Evolutionary conservation across 768 basidiomycete species (phyloP).

Genomic region (Rossbeevera mucosa): DNA sequence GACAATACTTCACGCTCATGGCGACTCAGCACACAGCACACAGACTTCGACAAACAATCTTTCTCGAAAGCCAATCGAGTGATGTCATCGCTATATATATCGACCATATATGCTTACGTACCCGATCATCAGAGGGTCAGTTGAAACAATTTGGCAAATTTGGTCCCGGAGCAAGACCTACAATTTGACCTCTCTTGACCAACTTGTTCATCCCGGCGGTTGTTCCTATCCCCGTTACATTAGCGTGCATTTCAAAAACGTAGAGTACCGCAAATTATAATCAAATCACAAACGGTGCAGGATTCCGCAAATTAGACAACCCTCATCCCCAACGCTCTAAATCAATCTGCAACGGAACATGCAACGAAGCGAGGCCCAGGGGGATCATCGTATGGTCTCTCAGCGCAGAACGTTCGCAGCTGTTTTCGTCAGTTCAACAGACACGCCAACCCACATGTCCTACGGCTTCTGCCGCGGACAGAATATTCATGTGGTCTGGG

Average conservation of each 20-base stretch:
- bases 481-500: conserved; percentile 77
- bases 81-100: conserved; percentile 1
- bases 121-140: background rate
- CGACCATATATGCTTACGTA: background rate
- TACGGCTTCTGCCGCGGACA: conserved; percentile 52
- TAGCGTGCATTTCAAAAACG: background rate
- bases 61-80: background rate
- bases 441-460: conserved; percentile 45
- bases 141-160: background rate
- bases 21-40: no score
- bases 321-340: background rate
- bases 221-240: background rate
- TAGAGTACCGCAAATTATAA: background rate
- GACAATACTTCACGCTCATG: no score
- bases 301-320: background rate
- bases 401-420: conserved; percentile 45
- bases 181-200: background rate
- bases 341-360: conserved; percentile 13
- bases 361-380: conserved; percentile 43
- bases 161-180: background rate
- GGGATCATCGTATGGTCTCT: conserved; percentile 54
- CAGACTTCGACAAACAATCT: no score
- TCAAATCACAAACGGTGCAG: background rate
- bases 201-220: background rate
- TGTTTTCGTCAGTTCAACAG: conserved; percentile 21